phyloP scores from a whole-genome alignment of 306 rosid species.

The Abrus precatorius region DNA sequence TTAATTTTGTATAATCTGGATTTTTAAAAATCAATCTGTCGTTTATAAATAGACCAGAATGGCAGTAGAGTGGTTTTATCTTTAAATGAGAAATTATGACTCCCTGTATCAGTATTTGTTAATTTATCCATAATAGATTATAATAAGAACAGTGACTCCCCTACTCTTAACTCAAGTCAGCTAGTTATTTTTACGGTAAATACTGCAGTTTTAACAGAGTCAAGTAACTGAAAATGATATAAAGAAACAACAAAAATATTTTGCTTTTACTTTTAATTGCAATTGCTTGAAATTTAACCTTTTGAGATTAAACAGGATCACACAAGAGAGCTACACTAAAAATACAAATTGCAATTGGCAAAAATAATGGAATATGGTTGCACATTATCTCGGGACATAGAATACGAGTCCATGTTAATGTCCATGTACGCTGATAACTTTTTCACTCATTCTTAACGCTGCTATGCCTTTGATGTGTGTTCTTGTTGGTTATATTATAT shows the following conservation, averaged over 20 bases:
- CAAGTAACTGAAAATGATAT: neutral
- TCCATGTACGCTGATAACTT: neutral
- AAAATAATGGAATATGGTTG: neutral
- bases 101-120: neutral
- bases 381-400: neutral
- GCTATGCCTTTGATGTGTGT: neutral
- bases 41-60: constrained; percentile 7
- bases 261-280: neutral
- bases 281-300: neutral
- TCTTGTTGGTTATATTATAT: neutral
- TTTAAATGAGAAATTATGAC: neutral
- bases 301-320: neutral
- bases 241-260: neutral
- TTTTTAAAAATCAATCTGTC: neutral
- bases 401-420: neutral
- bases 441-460: neutral
- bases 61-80: constrained; percentile 8
- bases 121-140: neutral
- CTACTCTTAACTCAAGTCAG: neutral
- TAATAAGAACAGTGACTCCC: neutral
- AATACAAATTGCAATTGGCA: neutral
- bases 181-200: neutral
- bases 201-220: constrained; percentile 5
- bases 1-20: neutral
- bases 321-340: neutral